These are phyloP conservation scores for Sugiyamaella sp. DNA, from an alignment of 1,139 yeast species.

Conservation along the genomic window DNA sequence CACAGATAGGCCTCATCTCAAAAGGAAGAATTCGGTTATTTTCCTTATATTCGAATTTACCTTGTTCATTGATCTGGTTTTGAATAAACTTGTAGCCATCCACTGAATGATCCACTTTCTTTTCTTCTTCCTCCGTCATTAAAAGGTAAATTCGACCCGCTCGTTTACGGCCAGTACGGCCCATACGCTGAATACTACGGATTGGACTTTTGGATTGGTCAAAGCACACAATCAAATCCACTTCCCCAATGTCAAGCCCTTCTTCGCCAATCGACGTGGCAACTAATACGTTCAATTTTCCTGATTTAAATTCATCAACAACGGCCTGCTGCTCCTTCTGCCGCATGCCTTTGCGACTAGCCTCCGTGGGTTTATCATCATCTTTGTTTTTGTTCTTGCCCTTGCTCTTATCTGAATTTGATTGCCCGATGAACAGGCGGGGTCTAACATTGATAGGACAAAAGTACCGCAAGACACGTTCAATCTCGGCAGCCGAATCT, in stretches of 20 bases:
- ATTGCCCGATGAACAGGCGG: constrained; percentile 90
- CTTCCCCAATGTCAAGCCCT: constrained; percentile 98
- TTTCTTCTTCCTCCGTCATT: constrained; percentile 75
- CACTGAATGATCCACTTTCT: constrained; percentile 82
- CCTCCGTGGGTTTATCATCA: constrained; percentile 22
- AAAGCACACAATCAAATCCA: constrained; percentile 87
- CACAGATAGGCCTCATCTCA: constrained; percentile 52
- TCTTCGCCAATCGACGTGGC: constrained; percentile 99
- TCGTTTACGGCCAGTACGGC: constrained; percentile 95
- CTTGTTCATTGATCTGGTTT: constrained; percentile 48
- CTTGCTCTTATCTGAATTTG: constrained; percentile 25
- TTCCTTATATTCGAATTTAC: constrained; percentile 40
- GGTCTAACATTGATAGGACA: constrained; percentile 55
- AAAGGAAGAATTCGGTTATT: constrained; percentile 71
- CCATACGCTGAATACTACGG: constrained; percentile 93
- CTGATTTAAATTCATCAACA: constrained; percentile 70
- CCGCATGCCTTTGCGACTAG: constrained; percentile 43
- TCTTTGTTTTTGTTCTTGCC: constrained; percentile 19
- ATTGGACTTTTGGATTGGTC: constrained; percentile 95
- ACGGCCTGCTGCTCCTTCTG: constrained; percentile 55
- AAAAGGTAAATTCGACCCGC: constrained; percentile 83
- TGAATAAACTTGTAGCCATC: constrained; percentile 83
- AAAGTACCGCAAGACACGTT: constrained; percentile 59
- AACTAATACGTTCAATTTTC: constrained; percentile 74
- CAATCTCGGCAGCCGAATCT: constrained; percentile 87